A percentile compares a stretch with the other conserved stretches of the same genome.
Conservation (phyloP, 192 early-diverging fungal genomes). For the Backusella tuberculispora region DNA sequence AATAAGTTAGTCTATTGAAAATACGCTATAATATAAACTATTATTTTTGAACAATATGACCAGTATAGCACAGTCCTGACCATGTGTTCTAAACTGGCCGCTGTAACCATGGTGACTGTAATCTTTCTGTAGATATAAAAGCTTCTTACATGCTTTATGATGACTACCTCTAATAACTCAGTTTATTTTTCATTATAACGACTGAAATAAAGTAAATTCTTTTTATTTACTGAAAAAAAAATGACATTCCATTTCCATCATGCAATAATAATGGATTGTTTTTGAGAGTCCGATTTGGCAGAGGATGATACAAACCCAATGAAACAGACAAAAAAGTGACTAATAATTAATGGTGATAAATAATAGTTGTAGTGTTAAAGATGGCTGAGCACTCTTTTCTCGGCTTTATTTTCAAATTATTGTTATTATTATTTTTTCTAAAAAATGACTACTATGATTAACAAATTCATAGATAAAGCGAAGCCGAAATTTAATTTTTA, state of each 20-base stretch:
- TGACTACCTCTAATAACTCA: neutral
- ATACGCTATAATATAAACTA: neutral
- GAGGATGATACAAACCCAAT: neutral
- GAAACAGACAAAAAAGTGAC: neutral
- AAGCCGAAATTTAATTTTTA: constrained; percentile 17
- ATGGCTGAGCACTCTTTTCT: neutral
- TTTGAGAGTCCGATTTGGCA: neutral
- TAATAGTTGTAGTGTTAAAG: neutral
- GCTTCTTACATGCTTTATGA: too few relatives aligned
- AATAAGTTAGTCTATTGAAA: neutral
- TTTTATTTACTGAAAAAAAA: neutral
- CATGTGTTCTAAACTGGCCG: neutral
- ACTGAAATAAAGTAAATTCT: neutral
- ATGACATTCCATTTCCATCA: neutral
- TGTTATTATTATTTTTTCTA: neutral
- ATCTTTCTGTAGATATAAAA: too few relatives aligned
- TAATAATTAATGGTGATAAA: too few relatives aligned
- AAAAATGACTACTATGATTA: constrained; percentile 12
- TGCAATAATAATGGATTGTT: neutral
- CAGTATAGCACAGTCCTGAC: neutral
- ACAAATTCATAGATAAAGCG: constrained; percentile 26
- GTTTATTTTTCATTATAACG: neutral
- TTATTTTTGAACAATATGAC: neutral
- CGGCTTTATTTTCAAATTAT: neutral
- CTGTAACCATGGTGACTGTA: neutral